phyloP scores from a whole-genome alignment of 257 asterid genomes.

The Solanum lignicaule region DNA sequence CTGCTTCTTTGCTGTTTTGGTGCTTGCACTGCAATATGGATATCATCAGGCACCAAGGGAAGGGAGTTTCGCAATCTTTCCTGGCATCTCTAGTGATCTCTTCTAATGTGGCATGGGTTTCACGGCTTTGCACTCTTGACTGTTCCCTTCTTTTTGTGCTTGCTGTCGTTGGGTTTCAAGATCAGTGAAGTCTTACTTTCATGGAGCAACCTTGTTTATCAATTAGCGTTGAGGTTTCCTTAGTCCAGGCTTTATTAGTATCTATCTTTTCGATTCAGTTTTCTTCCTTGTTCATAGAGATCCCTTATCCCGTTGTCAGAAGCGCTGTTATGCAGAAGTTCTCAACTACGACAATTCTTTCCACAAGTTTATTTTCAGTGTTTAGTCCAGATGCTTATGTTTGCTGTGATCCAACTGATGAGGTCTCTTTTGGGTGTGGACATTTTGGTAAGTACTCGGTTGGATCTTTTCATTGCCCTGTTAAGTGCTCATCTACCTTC shows the following conservation, averaged over 20 bases:
- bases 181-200: neutral
- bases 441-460: neutral
- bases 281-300: neutral
- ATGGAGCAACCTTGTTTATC: neutral
- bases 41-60: neutral
- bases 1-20: neutral
- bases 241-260: neutral
- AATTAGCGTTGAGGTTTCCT: neutral
- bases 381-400: neutral
- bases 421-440: neutral
- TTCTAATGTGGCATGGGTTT: neutral
- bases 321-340: neutral
- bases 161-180: neutral
- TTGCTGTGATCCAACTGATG: neutral
- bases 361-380: neutral
- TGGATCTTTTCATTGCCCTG: neutral
- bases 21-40: neutral
- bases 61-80: neutral
- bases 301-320: neutral
- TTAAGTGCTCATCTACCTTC: neutral
- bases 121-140: neutral
- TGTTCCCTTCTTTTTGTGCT: neutral
- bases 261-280: no score
- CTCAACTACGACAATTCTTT: neutral
- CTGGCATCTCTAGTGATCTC: neutral